Base-by-base conservation (phyloP, 2,329 filamentous ascomycete species). In the Hypoxylon sp. region DNA sequence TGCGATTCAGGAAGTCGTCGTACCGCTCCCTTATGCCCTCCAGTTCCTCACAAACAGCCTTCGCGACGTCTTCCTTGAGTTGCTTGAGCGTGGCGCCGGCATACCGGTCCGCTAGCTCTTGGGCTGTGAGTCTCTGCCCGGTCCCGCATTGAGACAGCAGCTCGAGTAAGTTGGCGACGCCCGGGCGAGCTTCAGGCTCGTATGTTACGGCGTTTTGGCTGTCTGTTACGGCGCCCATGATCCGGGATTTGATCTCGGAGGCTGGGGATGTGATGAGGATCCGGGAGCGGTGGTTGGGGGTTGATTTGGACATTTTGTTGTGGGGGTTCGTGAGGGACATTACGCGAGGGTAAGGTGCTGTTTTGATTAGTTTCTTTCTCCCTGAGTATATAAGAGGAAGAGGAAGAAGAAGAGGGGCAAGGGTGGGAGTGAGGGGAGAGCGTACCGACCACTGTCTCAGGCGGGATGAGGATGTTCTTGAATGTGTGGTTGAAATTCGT, bases 251-350 rank as follows among this genome's bases (percentile, higher is more conserved):
- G 67, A 98, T 94, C 2, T 85, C 82, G 0, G 86, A 80, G 0
- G 86, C 81, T 0, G 83, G 79, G 73, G 98, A 93, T 1, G 91
- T 97, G 66, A 99, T 88, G 11, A 96, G 82, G 72, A 99, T 97
- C 17, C 93, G 87, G 6, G 93, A 97, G 53, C 86, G 87, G 2
- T 87, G 84, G 72, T 92, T 88, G 0, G 85, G 76, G 74, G 93
- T 86, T 0, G 94, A 97, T 80, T 99, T 99, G 61, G 94, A 97
- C 96, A 99, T 99, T 78, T 99, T 99, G 57, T 87, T 84, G 0
- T 79, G 81, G 0, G 96, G 95, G 10, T 93, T 83, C 56, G 87
- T 89, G 21, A 99, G 87, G 17, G 94, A 97, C 94, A 98, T 98
- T 68, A 99, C 87, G 67, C 95, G 89, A 74, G 91, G 93, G 1